Evolutionary conservation across 306 rosid species (phyloP), one percentile per base, ranked within the genome.

Genomic region (Senna tora): DNA sequence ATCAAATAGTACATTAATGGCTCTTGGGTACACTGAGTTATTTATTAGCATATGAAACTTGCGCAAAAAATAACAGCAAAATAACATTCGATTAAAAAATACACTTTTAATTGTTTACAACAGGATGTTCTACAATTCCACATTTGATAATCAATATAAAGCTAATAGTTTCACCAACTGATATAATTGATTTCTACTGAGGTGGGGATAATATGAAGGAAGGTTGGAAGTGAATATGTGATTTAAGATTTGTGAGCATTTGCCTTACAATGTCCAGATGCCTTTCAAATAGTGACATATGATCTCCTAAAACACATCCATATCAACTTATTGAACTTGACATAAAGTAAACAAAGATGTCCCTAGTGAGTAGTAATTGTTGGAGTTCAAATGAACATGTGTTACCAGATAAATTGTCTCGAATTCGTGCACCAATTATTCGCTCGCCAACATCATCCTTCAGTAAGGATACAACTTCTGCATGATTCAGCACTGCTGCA

Each of bases 401-500:
- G 14, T 77, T 87, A 91, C 99, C 99, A 67, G 93, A 88, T 77
- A 95, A 77, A 72, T 85, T 95, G 64, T 95, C 87, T 65, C 90
- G 89, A 75, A 95, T 84, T 65, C 93, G 84, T 34, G 88, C 97
- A 79, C 97, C 99, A 71, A 86, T 85, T 73, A 90, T 82, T 74
- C 96, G 82, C 58, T 85, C 66, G 63, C 77, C 80, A 15, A 19
- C 88, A 76, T 92, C 93, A 73, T 91, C 96, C 88, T 89, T 95
- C 86, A 95, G 77, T 56, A 95, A 83, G 65, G 86, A 72, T 69
- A 95, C 81, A 22, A 89, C 99, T 80, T 95, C 97, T 0, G 97
- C 99, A 76, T 95, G 96, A 80, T 95, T 95, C 63, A 95, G 87
- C 83, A 95, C 99, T 6, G 99, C 96, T 5, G 99, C 99, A 73